These are phyloP conservation scores for Aotearoamyces nothofagi DNA, from an alignment of 2,329 filamentous ascomycete species.

Conservation along the genomic window DNA sequence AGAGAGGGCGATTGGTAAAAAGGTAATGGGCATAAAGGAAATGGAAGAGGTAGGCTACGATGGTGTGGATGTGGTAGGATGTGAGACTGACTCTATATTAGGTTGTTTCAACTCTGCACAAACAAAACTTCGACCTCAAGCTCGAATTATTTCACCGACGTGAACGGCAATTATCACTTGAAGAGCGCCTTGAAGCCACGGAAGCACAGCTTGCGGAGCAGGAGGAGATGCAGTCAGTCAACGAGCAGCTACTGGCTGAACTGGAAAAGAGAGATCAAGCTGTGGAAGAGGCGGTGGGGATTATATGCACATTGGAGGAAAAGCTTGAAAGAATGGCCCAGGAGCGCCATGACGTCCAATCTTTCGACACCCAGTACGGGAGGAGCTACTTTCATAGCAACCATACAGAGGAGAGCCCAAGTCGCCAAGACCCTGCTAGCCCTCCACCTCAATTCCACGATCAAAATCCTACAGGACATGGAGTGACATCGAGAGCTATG, in stretches of 20 bases:
- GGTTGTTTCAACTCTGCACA: slow-evolving; percentile 47
- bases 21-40: slow-evolving; percentile 47
- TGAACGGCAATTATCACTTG: slow-evolving; percentile 44
- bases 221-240: slow-evolving; percentile 37
- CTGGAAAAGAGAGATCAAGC: slow-evolving; percentile 55
- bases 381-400: slow-evolving; percentile 9
- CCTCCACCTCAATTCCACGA: slow-evolving; percentile 9
- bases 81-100: slow-evolving; percentile 3
- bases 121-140: slow-evolving; percentile 67
- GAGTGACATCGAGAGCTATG: slow-evolving; percentile 16
- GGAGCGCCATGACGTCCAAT: slow-evolving; percentile 37
- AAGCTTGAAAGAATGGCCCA: slow-evolving; percentile 35
- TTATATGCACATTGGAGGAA: slow-evolving; percentile 52
- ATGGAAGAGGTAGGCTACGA: slow-evolving; percentile 43
- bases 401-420: slow-evolving; percentile 12
- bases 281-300: slow-evolving; percentile 52
- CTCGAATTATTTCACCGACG: slow-evolving; percentile 56
- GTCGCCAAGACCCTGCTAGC: slow-evolving; percentile 10
- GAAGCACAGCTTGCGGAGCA: slow-evolving; percentile 26
- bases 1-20: slow-evolving; percentile 20
- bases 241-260: slow-evolving; percentile 41
- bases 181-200: slow-evolving; percentile 38
- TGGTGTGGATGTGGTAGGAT: slow-evolving; percentile 3
- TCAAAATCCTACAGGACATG: slow-evolving; percentile 2
- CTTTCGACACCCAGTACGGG: slow-evolving; percentile 25